Percentiles rank a stretch among this genome's conserved stretches.
Evolutionary conservation across 345 rosid genomes (phyloP).

Genomic region (Cardiospermum halicacabum): DNA sequence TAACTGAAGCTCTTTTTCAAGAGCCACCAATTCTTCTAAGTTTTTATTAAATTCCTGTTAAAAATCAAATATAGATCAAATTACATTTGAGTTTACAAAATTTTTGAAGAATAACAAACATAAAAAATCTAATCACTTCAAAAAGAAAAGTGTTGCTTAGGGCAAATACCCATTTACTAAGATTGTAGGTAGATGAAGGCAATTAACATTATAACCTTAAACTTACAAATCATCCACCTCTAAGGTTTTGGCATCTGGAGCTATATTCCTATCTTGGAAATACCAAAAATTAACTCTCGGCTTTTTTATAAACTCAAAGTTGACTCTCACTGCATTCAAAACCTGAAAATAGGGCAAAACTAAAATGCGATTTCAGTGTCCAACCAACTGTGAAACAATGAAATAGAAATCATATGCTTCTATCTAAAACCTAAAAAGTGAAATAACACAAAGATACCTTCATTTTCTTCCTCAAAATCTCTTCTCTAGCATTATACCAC

Average conservation of each 20-base stretch:
- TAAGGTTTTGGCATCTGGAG: conserved; percentile 75
- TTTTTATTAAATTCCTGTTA: conserved; percentile 77
- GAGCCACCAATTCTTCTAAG: conserved; percentile 89
- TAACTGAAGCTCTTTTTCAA: conserved; percentile 89
- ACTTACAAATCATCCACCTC: conserved; percentile 42
- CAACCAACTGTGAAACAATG: neutral
- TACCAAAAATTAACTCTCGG: conserved; percentile 95
- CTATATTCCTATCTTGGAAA: conserved; percentile 95
- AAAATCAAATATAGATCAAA: neutral
- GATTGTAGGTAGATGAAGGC: too few relatives aligned
- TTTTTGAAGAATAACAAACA: too few relatives aligned
- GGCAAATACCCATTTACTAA: too few relatives aligned
- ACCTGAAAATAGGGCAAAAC: too few relatives aligned
- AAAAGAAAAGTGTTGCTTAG: too few relatives aligned
- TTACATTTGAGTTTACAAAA: too few relatives aligned
- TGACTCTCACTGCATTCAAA: conserved; percentile 77
- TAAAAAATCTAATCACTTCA: too few relatives aligned
- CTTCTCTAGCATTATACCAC: conserved; percentile 91
- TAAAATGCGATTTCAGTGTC: neutral
- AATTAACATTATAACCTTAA: too few relatives aligned
- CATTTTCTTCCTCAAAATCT: conserved; percentile 93
- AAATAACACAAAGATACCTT: conserved; percentile 37
- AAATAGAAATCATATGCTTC: conserved; percentile 10
- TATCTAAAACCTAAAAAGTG: neutral
- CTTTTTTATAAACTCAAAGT: conserved; percentile 88